Base-by-base conservation (phyloP, 1,284 basidiomycete genomes). In the Xerocomus nothofagi region DNA sequence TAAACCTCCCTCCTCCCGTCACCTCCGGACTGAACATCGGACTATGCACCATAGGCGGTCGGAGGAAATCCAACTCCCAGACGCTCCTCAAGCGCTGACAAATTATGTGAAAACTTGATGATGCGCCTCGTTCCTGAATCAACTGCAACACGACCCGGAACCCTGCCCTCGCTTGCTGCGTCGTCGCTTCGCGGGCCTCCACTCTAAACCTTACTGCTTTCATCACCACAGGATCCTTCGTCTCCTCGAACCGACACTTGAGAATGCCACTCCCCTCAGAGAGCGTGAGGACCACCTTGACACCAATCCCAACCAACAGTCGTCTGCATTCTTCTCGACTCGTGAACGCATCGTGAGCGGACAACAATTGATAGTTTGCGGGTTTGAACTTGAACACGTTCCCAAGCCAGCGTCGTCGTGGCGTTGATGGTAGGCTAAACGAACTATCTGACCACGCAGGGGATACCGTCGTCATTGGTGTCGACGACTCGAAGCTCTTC, bases 381-480 rank as follows among this genome's bases (percentile, higher is more conserved):
- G 90, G 84, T 62, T 87, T 91, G 75, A 91, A 87, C 63, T 84
- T 88, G 80, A 98, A 96, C 39, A 97, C 79, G 55, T 87, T 89
- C 45, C 84, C 82, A 57, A 98, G 84, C 95, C 95, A 98, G 50
- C 82, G 84, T 41, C 88, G 82, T 67, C 87, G 89, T 8, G 80
- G 81, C 4, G 76, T 73, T 12, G 76, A 62, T 17, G 70, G 63
- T 20, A 73, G 67, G 2, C 70, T 70, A 12, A 73, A 69, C 44
- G 74, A 78, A 15, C 70, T 71, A 32, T 76, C 75, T 14, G 76
- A 75, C 63, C 76, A 72, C 20, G 72, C 73, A 3, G 78, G 78
- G 71, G 43, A 65, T 9, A 62, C 62, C 18, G 57, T 10, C 37
- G 39, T 39, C 24, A 45, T 56, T 4, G 62, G 59, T 3, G 60